These are phyloP conservation scores for Spergularia marina DNA, from an alignment of 148 eudicot species.

Conservation along the genomic window DNA sequence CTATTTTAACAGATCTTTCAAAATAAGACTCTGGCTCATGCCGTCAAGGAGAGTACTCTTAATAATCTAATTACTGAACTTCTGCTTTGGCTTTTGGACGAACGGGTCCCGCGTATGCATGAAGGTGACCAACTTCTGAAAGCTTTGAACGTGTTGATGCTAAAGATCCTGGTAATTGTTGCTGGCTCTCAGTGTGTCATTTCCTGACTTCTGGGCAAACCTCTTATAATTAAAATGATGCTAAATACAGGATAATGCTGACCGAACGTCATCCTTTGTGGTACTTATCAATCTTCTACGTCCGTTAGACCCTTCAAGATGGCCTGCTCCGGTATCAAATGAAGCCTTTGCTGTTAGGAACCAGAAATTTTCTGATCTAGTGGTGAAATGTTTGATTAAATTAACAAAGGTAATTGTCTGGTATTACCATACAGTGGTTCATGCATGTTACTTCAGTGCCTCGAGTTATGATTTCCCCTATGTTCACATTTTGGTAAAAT, in stretches of 20 bases:
- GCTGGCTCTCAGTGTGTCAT: neutral
- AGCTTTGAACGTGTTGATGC: conserved; percentile 96
- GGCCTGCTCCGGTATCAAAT: conserved; percentile 81
- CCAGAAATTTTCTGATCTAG: conserved; percentile 93
- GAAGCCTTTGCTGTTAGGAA: conserved; percentile 69
- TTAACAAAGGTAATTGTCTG: conserved; percentile 70
- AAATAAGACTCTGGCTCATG: conserved; percentile 77
- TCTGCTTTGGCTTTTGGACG: conserved; percentile 98
- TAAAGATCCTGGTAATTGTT: conserved; percentile 71
- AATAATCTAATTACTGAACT: conserved; percentile 83
- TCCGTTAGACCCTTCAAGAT: conserved; percentile 81
- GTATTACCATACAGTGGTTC: neutral
- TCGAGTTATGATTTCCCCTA: neutral
- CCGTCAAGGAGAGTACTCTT: conserved; percentile 85
- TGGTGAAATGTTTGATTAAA: conserved; percentile 93
- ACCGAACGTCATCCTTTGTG: conserved; percentile 77
- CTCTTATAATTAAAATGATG: conserved; percentile 7
- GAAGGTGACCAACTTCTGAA: conserved; percentile 94
- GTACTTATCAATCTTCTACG: conserved; percentile 84
- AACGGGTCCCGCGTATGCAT: conserved; percentile 93
- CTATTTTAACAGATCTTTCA: conserved; percentile 68
- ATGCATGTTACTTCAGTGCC: neutral
- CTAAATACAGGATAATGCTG: conserved; percentile 72
- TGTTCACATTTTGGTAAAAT: neutral
- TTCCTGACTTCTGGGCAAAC: neutral